Percentiles rank a stretch among this genome's conserved stretches.
Conservation (phyloP, 2,329 filamentous ascomycete species). For the Colletotrichum eleusines region DNA sequence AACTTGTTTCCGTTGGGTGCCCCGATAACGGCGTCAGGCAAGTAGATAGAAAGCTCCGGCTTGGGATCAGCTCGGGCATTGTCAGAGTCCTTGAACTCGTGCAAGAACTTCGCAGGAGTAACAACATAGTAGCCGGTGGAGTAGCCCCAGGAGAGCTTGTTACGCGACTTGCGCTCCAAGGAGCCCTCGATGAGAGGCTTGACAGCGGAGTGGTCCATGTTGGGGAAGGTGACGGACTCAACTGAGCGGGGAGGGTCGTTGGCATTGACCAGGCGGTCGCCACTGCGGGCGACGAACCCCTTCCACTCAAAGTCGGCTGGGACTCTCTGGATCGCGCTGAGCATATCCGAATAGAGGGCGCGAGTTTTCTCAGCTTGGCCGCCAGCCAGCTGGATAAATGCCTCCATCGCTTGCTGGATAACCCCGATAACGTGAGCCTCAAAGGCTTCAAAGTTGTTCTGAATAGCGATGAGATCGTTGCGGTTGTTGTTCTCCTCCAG, state of each 20-base stretch:
- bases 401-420: conserved; percentile 83
- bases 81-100: conserved; percentile 97
- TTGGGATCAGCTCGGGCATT: conserved; percentile 76
- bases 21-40: conserved; percentile 89
- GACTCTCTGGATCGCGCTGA: conserved; percentile 80
- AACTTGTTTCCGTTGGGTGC: conserved; percentile 83
- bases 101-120: conserved; percentile 87
- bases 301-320: conserved; percentile 92
- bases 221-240: conserved; percentile 83
- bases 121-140: conserved; percentile 90
- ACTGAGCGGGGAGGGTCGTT: conserved; percentile 79
- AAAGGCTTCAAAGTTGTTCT: conserved; percentile 88
- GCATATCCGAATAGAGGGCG: conserved; percentile 86
- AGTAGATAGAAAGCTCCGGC: conserved; percentile 90
- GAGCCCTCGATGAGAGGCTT: conserved; percentile 88
- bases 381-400: conserved; percentile 84
- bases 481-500: conserved; percentile 96
- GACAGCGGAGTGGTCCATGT: conserved; percentile 85
- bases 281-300: conserved; percentile 80
- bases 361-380: conserved; percentile 86
- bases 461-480: conserved; percentile 91
- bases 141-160: conserved; percentile 83
- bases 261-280: conserved; percentile 81
- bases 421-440: conserved; percentile 88
- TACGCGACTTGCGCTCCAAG: conserved; percentile 90